phyloP scores from a whole-genome alignment of 768 basidiomycete genomes.

The Lactarius deliciosus region DNA sequence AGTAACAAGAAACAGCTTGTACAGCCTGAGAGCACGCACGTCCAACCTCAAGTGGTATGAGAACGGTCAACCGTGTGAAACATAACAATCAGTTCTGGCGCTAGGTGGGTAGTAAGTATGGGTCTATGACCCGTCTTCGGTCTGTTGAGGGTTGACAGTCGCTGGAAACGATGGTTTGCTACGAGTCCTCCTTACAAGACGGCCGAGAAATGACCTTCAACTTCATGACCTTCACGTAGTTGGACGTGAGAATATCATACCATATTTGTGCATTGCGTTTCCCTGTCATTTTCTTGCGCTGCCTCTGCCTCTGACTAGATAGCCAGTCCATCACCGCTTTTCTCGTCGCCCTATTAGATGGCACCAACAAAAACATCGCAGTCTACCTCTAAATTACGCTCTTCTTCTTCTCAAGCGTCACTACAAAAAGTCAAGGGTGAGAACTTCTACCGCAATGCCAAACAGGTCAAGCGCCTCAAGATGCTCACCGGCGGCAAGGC shows the following conservation, averaged over 20 bases:
- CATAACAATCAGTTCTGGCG: background rate
- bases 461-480: conserved; percentile 79
- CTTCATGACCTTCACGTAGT: background rate
- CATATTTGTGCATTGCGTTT: background rate
- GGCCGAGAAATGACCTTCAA: background rate
- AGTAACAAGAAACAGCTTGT: background rate
- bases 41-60: background rate
- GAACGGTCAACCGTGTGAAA: background rate
- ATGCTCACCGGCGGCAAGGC: conserved; percentile 93
- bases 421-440: conserved; percentile 84
- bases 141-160: too few relatives aligned
- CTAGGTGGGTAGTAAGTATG: background rate
- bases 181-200: background rate
- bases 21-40: background rate
- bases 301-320: too few relatives aligned
- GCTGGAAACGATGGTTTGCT: background rate
- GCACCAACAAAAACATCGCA: conserved; percentile 37
- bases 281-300: background rate
- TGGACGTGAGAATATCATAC: background rate
- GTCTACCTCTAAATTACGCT: conserved; percentile 39
- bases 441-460: conserved; percentile 98
- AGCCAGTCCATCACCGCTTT: background rate
- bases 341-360: conserved; percentile 31
- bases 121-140: background rate
- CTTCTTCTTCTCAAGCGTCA: conserved; percentile 46